Evolutionary conservation across 2,329 filamentous ascomycete genomes (phyloP).

Genomic region (Fusarium denticulatum): DNA sequence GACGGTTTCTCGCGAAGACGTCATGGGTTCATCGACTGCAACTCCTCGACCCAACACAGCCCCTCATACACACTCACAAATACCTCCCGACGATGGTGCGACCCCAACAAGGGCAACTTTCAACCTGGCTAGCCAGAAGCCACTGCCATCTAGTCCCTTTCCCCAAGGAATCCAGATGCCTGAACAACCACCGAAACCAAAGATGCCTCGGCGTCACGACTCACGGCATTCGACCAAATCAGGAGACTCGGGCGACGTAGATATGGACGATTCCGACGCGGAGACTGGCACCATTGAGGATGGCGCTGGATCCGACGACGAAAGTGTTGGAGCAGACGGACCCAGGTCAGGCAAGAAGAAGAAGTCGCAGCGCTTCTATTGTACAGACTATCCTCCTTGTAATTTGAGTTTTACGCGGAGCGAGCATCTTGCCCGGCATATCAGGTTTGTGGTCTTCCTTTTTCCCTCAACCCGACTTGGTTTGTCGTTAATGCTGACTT

Average conservation of each 20-base stretch:
- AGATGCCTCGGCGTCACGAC: constrained; percentile 54
- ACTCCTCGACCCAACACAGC: constrained; percentile 51
- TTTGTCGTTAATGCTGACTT: constrained; percentile 8
- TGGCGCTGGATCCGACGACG: constrained; percentile 69
- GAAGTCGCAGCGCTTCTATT: constrained; percentile 96
- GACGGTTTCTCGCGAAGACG: constrained; percentile 48
- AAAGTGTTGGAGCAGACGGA: constrained; percentile 70
- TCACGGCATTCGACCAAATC: constrained; percentile 71
- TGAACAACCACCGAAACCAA: constrained; percentile 54
- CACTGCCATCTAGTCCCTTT: constrained; percentile 63
- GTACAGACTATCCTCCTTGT: constrained; percentile 93
- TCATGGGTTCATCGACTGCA: constrained; percentile 50
- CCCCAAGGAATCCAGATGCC: constrained; percentile 60
- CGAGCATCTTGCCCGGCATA: constrained; percentile 94
- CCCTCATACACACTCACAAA: constrained; percentile 44
- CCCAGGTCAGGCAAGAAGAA: constrained; percentile 89
- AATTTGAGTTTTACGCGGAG: constrained; percentile 94
- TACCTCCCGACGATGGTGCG: constrained; percentile 56
- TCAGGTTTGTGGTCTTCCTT: constrained; percentile 68
- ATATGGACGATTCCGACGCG: constrained; percentile 80
- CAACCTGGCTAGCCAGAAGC: constrained; percentile 60
- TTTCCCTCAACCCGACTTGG: neutral
- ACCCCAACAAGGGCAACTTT: constrained; percentile 73
- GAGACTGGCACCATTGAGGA: constrained; percentile 63
- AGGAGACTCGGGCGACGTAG: constrained; percentile 73